A percentile compares a stretch with the other conserved stretches of the same genome.
Conservation (phyloP, 768 basidiomycete species). For the button mushroom (Agaricus bisporus) region DNA sequence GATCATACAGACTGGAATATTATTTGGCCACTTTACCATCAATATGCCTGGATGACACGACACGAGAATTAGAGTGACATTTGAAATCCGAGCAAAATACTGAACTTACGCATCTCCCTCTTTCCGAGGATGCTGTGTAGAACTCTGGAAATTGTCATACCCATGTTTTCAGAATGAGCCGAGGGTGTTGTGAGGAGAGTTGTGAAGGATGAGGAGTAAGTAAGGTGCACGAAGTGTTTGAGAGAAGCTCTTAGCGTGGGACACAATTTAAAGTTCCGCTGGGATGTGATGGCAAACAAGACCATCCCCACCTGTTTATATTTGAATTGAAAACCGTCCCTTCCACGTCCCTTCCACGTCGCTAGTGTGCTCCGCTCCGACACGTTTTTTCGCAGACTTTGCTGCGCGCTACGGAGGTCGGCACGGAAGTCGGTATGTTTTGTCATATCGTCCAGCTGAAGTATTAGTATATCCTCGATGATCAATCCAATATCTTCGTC, state of each 20-base stretch:
- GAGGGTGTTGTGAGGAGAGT: constrained; percentile 26
- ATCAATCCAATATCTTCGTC: too few species aligned
- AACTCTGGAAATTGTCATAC: constrained; percentile 69
- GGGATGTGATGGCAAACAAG: constrained; percentile 22
- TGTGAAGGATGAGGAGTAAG: constrained; percentile 22
- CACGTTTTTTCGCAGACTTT: too few species aligned
- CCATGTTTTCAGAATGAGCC: constrained; percentile 49
- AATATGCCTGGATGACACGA: constrained; percentile 72
- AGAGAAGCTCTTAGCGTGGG: constrained; percentile 33
- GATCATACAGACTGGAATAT: constrained; percentile 13
- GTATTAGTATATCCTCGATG: too few species aligned
- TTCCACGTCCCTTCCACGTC: constrained; percentile 7
- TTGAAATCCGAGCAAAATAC: constrained; percentile 21
- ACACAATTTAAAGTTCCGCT: constrained; percentile 42
- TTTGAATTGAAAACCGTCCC: neutral
- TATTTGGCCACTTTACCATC: constrained; percentile 55
- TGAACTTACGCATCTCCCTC: constrained; percentile 95
- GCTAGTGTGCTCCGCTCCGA: neutral
- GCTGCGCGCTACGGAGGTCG: too few species aligned
- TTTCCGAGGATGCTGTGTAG: constrained; percentile 90
- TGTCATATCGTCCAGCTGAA: too few species aligned
- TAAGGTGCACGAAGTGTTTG: constrained; percentile 17
- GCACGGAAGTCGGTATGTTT: too few species aligned
- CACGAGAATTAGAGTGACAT: constrained; percentile 23
- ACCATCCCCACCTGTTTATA: constrained; percentile 14